phyloP scores from a whole-genome alignment of 139 green algal species.

The Picochlorum sp. region DNA sequence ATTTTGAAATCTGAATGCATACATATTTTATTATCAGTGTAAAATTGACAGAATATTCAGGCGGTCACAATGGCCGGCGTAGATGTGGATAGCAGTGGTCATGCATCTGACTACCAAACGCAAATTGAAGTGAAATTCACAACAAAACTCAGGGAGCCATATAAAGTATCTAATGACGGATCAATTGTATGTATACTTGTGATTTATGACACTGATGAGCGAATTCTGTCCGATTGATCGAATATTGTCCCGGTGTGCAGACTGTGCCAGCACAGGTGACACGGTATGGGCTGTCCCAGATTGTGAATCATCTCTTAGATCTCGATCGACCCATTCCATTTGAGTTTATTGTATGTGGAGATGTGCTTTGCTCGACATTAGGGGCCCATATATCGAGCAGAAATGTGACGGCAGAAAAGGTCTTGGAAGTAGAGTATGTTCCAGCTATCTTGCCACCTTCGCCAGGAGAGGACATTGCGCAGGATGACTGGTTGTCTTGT shows the following conservation, averaged over 20 bases:
- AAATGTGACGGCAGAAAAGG: conserved; percentile 72
- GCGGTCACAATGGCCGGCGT: background rate
- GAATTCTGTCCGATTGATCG: too few species aligned
- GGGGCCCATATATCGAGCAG: conserved; percentile 59
- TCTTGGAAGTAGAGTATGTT: conserved; percentile 87
- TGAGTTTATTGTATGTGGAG: conserved; percentile 86
- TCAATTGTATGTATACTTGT: background rate
- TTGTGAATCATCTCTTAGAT: conserved; percentile 90
- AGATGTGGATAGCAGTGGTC: background rate
- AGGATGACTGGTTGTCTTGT: conserved; percentile 36
- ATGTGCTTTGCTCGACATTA: conserved; percentile 77
- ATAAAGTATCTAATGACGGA: conserved; percentile 38
- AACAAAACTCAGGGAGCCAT: conserved; percentile 66
- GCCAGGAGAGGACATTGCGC: conserved; percentile 28
- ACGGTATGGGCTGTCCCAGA: conserved; percentile 88
- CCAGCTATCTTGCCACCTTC: conserved; percentile 74
- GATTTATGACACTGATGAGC: background rate
- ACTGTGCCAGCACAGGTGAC: conserved; percentile 77
- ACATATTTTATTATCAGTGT: too few species aligned
- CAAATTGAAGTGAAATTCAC: conserved; percentile 75
- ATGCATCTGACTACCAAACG: conserved; percentile 24
- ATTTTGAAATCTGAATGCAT: too few species aligned
- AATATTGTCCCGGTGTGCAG: conserved; percentile 28
- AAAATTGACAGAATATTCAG: background rate
- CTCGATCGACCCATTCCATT: conserved; percentile 76